Conservation (phyloP, 2,329 filamentous ascomycete species). For the Capronia coronata region DNA sequence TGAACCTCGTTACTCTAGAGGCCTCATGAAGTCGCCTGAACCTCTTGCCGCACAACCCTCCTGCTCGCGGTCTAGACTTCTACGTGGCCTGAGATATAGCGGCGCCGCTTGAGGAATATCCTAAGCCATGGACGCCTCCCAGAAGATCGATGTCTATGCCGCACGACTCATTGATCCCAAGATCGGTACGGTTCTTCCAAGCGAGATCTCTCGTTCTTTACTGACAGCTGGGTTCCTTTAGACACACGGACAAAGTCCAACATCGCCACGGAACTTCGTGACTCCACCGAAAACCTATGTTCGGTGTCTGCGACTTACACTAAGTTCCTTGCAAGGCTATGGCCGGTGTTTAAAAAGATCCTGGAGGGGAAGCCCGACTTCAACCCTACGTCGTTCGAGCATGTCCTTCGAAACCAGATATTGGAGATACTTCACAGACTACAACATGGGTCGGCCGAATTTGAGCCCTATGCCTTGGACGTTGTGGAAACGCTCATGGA, state of each 20-base stretch:
- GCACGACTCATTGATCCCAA: conserved; percentile 44
- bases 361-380: conserved; percentile 83
- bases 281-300: conserved; percentile 78
- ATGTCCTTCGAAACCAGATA: conserved; percentile 87
- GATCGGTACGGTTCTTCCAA: conserved; percentile 37
- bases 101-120: conserved; percentile 6
- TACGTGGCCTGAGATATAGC: conserved; percentile 3
- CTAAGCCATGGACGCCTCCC: conserved; percentile 25
- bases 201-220: conserved; percentile 2
- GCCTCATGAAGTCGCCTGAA: conserved; percentile 18
- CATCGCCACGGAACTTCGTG: conserved; percentile 77
- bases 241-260: conserved; percentile 77
- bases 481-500: conserved; percentile 86
- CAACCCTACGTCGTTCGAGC: conserved; percentile 80
- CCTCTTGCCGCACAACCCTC: conserved; percentile 8
- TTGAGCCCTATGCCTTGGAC: conserved; percentile 82
- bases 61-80: background rate
- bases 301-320: conserved; percentile 69
- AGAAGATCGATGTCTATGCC: conserved; percentile 44
- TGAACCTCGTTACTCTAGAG: conserved; percentile 7
- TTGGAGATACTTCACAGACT: conserved; percentile 92
- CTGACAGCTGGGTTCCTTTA: conserved; percentile 35
- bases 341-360: conserved; percentile 83
- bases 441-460: conserved; percentile 66
- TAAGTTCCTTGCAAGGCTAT: conserved; percentile 75